A percentile compares a stretch with the other conserved stretches of the same genome.
Evolutionary conservation across 202 grass and related monocot genomes (phyloP).

Genomic region (Brachypodium distachyon): DNA sequence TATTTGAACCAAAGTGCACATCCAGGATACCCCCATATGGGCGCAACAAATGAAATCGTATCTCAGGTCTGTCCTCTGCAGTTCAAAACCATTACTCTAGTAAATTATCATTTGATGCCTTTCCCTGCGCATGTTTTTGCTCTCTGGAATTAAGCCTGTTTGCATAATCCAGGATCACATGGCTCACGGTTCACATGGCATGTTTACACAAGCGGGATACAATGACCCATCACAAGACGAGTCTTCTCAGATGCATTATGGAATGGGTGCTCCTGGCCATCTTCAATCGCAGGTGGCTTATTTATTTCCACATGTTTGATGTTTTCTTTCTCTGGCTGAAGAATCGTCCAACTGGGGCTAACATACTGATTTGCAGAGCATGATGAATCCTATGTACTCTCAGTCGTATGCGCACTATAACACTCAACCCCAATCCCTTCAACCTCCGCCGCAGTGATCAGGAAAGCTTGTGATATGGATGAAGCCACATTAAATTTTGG

Average conservation of each 20-base stretch:
- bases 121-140: neutral
- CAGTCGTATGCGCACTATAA: slow-evolving; percentile 87
- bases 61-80: slow-evolving; percentile 54
- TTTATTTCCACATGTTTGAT: neutral
- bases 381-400: slow-evolving; percentile 85
- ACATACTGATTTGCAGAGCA: slow-evolving; percentile 38
- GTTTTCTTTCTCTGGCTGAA: neutral
- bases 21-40: slow-evolving; percentile 81
- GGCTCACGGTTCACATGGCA: slow-evolving; percentile 84
- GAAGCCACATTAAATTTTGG: slow-evolving; percentile 37
- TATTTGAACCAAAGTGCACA: slow-evolving; percentile 91
- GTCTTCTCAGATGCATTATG: slow-evolving; percentile 83
- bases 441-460: slow-evolving; percentile 77
- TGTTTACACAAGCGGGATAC: slow-evolving; percentile 90
- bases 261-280: slow-evolving; percentile 48
- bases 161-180: slow-evolving; percentile 71
- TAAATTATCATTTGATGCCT: neutral
- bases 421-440: slow-evolving; percentile 80
- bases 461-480: slow-evolving; percentile 38
- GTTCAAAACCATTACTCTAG: neutral
- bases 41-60: slow-evolving; percentile 64
- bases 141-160: slow-evolving; percentile 5
- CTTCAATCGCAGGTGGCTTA: slow-evolving; percentile 83
- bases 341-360: neutral
- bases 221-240: slow-evolving; percentile 92